Percentiles rank a stretch among this genome's conserved stretches.
Conservation (phyloP, 345 rosid genomes). For the Eucalyptus sp. region DNA sequence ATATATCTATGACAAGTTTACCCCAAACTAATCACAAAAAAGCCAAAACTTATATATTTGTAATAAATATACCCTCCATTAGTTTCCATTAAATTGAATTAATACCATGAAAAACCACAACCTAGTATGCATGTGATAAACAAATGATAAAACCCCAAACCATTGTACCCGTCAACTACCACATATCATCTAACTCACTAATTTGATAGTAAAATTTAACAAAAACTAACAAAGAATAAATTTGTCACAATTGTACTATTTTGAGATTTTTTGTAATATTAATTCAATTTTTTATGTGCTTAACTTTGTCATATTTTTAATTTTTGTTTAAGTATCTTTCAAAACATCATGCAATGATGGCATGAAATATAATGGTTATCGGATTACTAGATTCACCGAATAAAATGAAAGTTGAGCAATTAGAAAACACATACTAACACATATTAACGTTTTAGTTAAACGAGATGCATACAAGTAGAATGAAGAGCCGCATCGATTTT, state of each 20-base stretch:
- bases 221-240: accelerated
- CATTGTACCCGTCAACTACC: accelerated
- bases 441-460: no score
- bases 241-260: accelerated
- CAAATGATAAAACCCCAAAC: accelerated
- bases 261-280: accelerated
- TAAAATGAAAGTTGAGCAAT: accelerated
- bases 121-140: accelerated
- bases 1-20: accelerated
- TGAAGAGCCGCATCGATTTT: no score
- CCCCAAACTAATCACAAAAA: accelerated
- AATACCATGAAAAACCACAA: accelerated
- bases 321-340: neutral
- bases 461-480: neutral
- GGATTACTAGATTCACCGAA: neutral
- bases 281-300: neutral
- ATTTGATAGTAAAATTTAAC: no score
- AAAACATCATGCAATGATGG: neutral
- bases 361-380: neutral
- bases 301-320: neutral
- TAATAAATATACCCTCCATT: neutral
- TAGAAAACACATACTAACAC: no score
- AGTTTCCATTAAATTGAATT: accelerated
- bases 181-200: accelerated
- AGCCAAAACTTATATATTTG: accelerated